phyloP scores from a whole-genome alignment of 768 basidiomycete genomes.

The Naganishia kalamii region DNA sequence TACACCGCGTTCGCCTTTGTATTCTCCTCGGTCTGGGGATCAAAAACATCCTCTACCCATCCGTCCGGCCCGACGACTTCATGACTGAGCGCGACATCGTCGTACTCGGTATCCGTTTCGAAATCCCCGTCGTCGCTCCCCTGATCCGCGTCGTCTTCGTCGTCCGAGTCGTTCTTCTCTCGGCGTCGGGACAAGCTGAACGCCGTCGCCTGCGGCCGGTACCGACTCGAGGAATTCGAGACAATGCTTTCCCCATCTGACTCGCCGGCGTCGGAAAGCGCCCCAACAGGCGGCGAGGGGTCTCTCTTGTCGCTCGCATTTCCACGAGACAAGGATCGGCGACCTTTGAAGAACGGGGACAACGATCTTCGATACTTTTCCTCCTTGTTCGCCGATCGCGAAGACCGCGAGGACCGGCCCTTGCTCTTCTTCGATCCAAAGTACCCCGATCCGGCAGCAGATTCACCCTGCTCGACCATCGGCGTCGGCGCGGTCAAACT shows the following conservation, averaged over 20 bases:
- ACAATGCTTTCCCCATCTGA: slow-evolving; percentile 41
- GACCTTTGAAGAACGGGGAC: slow-evolving; percentile 68
- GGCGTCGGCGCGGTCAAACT: neutral
- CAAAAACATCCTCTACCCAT: slow-evolving; percentile 50
- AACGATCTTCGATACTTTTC: slow-evolving; percentile 49
- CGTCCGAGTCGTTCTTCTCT: slow-evolving; percentile 23
- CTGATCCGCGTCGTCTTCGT: slow-evolving; percentile 23
- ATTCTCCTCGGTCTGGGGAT: slow-evolving; percentile 76
- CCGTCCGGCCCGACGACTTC: slow-evolving; percentile 49
- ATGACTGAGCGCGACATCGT: slow-evolving; percentile 50
- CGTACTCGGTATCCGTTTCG: slow-evolving; percentile 49
- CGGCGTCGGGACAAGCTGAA: slow-evolving; percentile 37
- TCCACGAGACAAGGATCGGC: slow-evolving; percentile 54
- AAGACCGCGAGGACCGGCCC: neutral
- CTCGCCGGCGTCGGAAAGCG: slow-evolving; percentile 59
- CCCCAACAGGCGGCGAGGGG: slow-evolving; percentile 52
- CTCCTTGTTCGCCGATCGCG: slow-evolving; percentile 10
- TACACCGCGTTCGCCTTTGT: slow-evolving; percentile 65
- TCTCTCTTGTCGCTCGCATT: slow-evolving; percentile 34
- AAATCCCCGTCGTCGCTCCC: slow-evolving; percentile 55
- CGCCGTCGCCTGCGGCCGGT: slow-evolving; percentile 58
- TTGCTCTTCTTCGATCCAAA: slow-evolving; percentile 6
- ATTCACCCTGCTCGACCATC: slow-evolving; percentile 5
- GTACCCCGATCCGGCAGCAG: neutral
- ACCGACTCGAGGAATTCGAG: slow-evolving; percentile 41